phyloP scores from a whole-genome alignment of 2,329 filamentous ascomycete genomes.

The Macrophomina pseudophaseolina region DNA sequence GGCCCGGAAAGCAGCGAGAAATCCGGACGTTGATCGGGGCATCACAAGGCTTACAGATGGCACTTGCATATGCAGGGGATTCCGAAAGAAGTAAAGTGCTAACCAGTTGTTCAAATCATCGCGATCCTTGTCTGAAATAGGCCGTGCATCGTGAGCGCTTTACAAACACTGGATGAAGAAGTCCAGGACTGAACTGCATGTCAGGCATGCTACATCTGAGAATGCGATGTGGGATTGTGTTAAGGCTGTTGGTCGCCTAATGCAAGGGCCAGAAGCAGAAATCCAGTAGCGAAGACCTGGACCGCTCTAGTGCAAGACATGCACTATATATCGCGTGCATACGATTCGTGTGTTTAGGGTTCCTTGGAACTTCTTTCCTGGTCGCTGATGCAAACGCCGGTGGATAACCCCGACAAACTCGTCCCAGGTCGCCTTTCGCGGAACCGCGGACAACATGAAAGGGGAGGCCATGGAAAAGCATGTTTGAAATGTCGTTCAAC shows the following conservation, averaged over 20 bases:
- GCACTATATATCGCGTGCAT: not conserved
- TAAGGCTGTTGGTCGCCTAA: not conserved
- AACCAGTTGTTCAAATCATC: not conserved
- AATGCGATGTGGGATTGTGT: not conserved
- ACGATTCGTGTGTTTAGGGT: not conserved
- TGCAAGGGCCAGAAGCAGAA: not conserved
- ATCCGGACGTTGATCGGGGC: slow-evolving; percentile 1
- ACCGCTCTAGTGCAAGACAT: not conserved
- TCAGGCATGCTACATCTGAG: not conserved
- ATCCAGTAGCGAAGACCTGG: not conserved
- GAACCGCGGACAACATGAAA: not conserved
- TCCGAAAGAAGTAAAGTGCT: slow-evolving; percentile 1
- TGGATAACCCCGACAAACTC: not conserved
- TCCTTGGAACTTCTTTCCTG: not conserved
- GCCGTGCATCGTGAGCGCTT: not conserved
- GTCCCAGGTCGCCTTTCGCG: not conserved
- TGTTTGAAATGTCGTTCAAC: not conserved
- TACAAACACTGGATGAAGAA: not conserved
- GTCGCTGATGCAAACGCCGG: not conserved
- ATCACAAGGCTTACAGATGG: slow-evolving; percentile 1
- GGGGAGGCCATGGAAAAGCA: not conserved
- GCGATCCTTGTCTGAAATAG: not conserved
- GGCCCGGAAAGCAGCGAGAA: not conserved
- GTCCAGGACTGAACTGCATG: not conserved
- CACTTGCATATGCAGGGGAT: slow-evolving; percentile 23